Evolutionary conservation across 164 flowering plant species (phyloP).

Genomic region (Sextonia rubra): DNA sequence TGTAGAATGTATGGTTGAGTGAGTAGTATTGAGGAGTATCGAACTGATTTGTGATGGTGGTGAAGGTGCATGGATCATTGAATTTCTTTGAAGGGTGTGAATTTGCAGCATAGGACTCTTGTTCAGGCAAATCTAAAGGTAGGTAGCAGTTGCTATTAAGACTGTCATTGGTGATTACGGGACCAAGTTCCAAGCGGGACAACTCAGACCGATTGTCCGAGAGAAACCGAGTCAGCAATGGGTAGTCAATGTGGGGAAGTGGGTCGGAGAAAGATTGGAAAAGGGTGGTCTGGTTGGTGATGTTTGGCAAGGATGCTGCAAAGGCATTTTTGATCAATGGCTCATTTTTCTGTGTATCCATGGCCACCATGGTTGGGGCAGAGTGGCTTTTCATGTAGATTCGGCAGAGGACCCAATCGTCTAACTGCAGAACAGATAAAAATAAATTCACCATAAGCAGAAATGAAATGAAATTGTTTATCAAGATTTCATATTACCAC

Average conservation of each 20-base stretch:
- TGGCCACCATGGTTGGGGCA: neutral
- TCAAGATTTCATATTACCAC: no score
- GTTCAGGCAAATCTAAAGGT: neutral
- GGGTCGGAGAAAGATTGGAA: conserved; percentile 13
- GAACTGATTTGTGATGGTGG: conserved; percentile 5
- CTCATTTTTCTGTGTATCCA: conserved; percentile 1
- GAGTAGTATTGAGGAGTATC: conserved; percentile 8
- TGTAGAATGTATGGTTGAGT: neutral
- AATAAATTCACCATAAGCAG: neutral
- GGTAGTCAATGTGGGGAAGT: conserved; percentile 8
- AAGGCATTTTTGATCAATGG: neutral
- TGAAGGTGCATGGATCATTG: conserved; percentile 6
- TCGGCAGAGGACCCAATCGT: conserved; percentile 56
- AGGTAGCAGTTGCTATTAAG: neutral
- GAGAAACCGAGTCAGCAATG: conserved; percentile 5
- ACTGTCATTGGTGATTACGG: neutral
- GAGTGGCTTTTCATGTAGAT: conserved; percentile 38
- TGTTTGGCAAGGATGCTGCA: neutral
- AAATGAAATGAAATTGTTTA: neutral
- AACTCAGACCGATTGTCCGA: conserved; percentile 4
- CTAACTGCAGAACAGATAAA: conserved; percentile 10
- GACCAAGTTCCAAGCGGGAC: neutral
- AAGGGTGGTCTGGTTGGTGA: neutral
- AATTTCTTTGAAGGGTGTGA: conserved; percentile 12
- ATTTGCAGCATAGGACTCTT: neutral